Conservation (phyloP, 768 basidiomycete genomes). For the Trametes meyenii region DNA sequence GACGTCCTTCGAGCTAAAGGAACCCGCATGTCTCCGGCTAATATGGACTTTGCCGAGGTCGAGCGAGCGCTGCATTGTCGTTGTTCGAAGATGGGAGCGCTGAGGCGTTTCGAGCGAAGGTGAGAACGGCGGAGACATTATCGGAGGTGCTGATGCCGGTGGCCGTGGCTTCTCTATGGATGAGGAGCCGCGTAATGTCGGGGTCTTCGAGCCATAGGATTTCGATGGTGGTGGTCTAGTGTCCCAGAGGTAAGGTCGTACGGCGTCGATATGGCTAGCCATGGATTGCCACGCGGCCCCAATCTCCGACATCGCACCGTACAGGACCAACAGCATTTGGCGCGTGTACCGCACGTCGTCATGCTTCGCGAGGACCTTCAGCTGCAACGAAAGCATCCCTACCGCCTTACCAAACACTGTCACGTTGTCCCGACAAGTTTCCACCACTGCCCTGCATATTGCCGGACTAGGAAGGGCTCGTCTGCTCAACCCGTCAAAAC, state of each 20-base stretch:
- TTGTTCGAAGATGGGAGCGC: slow-evolving; percentile 36
- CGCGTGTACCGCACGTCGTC: slow-evolving; percentile 89
- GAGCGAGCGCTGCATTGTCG: slow-evolving; percentile 30
- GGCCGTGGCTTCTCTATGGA: slow-evolving; percentile 23
- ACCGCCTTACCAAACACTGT: slow-evolving; percentile 87
- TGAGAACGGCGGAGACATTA: slow-evolving; percentile 34
- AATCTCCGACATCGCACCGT: slow-evolving; percentile 89
- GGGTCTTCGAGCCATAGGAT: slow-evolving; percentile 27
- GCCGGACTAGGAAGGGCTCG: slow-evolving; percentile 66
- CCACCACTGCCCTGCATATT: slow-evolving; percentile 77
- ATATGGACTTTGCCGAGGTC: slow-evolving; percentile 51
- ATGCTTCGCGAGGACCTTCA: slow-evolving; percentile 69
- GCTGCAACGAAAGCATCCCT: slow-evolving; percentile 76
- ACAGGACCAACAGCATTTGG: slow-evolving; percentile 83
- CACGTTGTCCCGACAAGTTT: slow-evolving; percentile 83
- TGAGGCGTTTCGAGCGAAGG: slow-evolving; percentile 27
- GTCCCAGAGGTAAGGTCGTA: slow-evolving; percentile 64
- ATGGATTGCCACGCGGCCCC: slow-evolving; percentile 83
- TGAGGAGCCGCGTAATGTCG: slow-evolving; percentile 4
- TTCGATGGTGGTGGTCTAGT: slow-evolving; percentile 41
- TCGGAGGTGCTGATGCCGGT: slow-evolving; percentile 33
- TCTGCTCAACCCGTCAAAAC: slow-evolving; percentile 83
- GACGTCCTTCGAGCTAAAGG: slow-evolving; percentile 91
- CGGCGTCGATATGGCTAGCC: slow-evolving; percentile 66
- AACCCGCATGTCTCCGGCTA: slow-evolving; percentile 86